Conservation (phyloP, 2,329 filamentous ascomycete species). For the Exophiala aquamarina region DNA sequence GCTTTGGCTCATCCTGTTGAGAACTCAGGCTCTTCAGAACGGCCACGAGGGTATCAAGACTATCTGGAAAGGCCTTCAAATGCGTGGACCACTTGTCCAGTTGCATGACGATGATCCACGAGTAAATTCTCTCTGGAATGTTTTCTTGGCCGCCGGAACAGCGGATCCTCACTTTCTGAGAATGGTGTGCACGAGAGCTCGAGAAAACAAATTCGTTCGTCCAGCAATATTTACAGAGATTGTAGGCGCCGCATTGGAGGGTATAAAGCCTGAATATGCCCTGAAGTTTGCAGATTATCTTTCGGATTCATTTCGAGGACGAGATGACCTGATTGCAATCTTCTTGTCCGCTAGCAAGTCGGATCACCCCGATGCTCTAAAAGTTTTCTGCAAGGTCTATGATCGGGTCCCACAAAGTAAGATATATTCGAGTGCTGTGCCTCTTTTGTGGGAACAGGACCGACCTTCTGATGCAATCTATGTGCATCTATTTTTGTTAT, state of each 20-base stretch:
- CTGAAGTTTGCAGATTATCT: slow-evolving; percentile 20
- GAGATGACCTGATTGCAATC: slow-evolving; percentile 17
- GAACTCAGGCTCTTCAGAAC: slow-evolving; percentile 43
- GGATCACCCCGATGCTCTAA: slow-evolving; percentile 30
- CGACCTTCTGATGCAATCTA: slow-evolving; percentile 40
- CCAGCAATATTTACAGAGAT: slow-evolving; percentile 44
- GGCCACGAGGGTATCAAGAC: slow-evolving; percentile 42
- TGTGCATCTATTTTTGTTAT: slow-evolving; percentile 49
- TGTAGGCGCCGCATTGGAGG: slow-evolving; percentile 41
- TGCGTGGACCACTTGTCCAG: slow-evolving; percentile 21
- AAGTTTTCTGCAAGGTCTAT: slow-evolving; percentile 45
- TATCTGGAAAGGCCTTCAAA: slow-evolving; percentile 37
- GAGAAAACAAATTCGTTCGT: slow-evolving; percentile 27
- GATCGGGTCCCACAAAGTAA: slow-evolving; percentile 35
- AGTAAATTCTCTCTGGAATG: slow-evolving; percentile 20
- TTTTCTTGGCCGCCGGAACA: slow-evolving; percentile 21
- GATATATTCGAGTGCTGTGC: slow-evolving; percentile 46
- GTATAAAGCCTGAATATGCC: slow-evolving; percentile 24
- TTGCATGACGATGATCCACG: slow-evolving; percentile 21
- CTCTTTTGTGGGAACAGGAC: slow-evolving; percentile 38
- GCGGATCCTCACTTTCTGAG: slow-evolving; percentile 20
- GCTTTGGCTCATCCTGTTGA: slow-evolving; percentile 47
- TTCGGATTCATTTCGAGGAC: slow-evolving; percentile 10
- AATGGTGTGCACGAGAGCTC: slow-evolving; percentile 14
- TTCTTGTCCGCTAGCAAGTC: slow-evolving; percentile 22